phyloP scores from a whole-genome alignment of 352 stramenopile species.

The Phytopythium vexans region DNA sequence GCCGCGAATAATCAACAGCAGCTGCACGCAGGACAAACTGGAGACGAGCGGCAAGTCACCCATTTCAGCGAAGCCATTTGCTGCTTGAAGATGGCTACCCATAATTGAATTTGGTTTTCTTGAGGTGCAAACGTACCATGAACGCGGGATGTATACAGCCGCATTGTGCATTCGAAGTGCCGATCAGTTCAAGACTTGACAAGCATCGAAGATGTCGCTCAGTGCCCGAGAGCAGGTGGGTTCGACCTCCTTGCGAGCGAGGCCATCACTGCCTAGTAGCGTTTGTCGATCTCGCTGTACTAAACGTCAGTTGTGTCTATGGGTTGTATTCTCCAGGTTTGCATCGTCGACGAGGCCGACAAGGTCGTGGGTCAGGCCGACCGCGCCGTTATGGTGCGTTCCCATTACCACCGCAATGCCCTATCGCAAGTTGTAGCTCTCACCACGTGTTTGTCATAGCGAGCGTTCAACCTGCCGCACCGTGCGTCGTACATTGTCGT shows the following conservation, averaged over 20 bases:
- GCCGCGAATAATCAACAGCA: too few relatives aligned
- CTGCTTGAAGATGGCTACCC: too few relatives aligned
- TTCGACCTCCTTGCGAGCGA: neutral
- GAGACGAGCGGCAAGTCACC: too few relatives aligned
- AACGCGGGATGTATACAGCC: too few relatives aligned
- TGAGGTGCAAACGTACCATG: too few relatives aligned
- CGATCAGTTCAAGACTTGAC: too few relatives aligned
- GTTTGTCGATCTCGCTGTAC: neutral
- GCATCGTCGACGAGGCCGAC: conserved; percentile 79
- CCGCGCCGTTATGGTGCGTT: conserved; percentile 70
- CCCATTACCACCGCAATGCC: neutral
- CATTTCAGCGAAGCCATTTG: too few relatives aligned
- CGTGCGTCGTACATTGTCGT: conserved; percentile 88
- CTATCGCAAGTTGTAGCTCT: conserved; percentile 1
- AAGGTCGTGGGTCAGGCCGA: conserved; percentile 82
- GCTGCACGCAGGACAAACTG: too few relatives aligned
- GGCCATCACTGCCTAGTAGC: neutral
- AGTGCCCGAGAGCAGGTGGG: conserved; percentile 58
- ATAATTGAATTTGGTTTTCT: too few relatives aligned
- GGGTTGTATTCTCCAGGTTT: conserved; percentile 44
- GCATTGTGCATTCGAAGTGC: too few relatives aligned
- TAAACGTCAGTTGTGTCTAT: neutral
- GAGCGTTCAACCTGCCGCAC: conserved; percentile 73
- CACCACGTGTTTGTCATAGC: conserved; percentile 18
- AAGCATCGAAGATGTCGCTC: conserved; percentile 25